Base-by-base conservation (phyloP, 208 protist genomes). In the Entamoeba histolytica region DNA sequence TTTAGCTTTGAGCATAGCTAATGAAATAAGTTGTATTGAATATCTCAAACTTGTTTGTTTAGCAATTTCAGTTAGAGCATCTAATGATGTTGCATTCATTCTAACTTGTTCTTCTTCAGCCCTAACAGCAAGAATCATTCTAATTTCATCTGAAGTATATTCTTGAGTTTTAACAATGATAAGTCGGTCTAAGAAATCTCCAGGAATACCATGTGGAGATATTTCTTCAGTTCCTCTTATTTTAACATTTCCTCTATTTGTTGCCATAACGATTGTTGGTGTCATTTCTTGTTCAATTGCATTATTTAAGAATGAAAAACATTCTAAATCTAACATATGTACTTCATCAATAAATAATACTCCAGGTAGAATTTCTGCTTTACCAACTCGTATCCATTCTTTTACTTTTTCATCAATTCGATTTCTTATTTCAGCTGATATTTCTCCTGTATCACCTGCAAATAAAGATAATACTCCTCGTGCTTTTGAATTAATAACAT, bases 251-350 rank as follows among this genome's bases (percentile, higher is more conserved):
- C 98, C 97, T 39, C 99, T 95, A 96, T 99, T 99, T 4, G 98
- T 99, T 14, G 99, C 99, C 94, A 99, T 97, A 92, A 99, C 98
- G 31, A 99, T 96, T 49, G 99, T 97, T 1, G 99, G 99, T 7
- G 99, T 97, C 93, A 99, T 96, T 28, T 98, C 97, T 92, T 96
- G 97, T 96, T 99, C 99, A 0, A 99, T 95, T 1, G 99, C 99
- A 92, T 98, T 96, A 96, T 99, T 99, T 47, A 99, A 96, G 97
- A 98, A 99, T 31, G 98, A 99, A 95, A 99, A 99, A 96, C 99
- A 99, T 95, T 99, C 99, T 91, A 99, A 98, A 94, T 99, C 99
- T 10, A 99, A 97, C 99, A 99, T 99, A 96, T 94, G 95, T 35
- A 39, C 96, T 92, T 97, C 96, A 94, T 97, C 96, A 69, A 97